phyloP scores from a whole-genome alignment of 164 flowering plant genomes.

The Echeveria elegans region DNA sequence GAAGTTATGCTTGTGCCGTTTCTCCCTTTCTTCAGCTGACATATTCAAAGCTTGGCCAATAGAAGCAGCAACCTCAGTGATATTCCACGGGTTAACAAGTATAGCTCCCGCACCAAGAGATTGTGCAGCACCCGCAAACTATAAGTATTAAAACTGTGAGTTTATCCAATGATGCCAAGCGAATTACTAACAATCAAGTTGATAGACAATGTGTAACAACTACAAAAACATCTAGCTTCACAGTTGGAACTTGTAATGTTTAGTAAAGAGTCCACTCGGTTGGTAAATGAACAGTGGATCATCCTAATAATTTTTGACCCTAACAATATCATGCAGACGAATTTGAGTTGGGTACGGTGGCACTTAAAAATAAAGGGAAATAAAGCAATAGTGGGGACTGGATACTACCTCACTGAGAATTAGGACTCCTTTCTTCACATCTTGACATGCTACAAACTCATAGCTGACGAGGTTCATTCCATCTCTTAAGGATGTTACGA shows the following conservation, averaged over 20 bases:
- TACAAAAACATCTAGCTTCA: not conserved
- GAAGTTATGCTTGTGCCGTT: slow-evolving; percentile 72
- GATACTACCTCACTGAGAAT: slow-evolving; percentile 87
- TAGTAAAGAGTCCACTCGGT: not conserved
- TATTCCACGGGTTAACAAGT: slow-evolving; percentile 95
- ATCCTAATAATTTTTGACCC: not conserved
- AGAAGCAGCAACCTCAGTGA: slow-evolving; percentile 78
- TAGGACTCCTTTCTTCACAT: slow-evolving; percentile 85
- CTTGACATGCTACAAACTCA: slow-evolving; percentile 99
- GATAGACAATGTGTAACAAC: not conserved
- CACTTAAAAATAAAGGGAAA: not conserved
- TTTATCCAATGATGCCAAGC: not conserved
- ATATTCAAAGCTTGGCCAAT: slow-evolving; percentile 67
- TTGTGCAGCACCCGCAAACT: slow-evolving; percentile 99
- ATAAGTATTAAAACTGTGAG: slow-evolving; percentile 12
- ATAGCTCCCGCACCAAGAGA: slow-evolving; percentile 98
- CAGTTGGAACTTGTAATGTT: not conserved
- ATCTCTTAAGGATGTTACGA: slow-evolving; percentile 93
- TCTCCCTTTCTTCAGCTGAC: slow-evolving; percentile 73
- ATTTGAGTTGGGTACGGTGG: not conserved
- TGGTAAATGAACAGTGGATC: not conserved
- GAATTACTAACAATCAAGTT: not conserved
- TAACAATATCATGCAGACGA: not conserved
- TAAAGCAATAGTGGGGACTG: not conserved
- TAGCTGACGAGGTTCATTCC: slow-evolving; percentile 99